Base-by-base conservation (phyloP, 2,329 filamentous ascomycete species). In the Aschersonia sp. region DNA sequence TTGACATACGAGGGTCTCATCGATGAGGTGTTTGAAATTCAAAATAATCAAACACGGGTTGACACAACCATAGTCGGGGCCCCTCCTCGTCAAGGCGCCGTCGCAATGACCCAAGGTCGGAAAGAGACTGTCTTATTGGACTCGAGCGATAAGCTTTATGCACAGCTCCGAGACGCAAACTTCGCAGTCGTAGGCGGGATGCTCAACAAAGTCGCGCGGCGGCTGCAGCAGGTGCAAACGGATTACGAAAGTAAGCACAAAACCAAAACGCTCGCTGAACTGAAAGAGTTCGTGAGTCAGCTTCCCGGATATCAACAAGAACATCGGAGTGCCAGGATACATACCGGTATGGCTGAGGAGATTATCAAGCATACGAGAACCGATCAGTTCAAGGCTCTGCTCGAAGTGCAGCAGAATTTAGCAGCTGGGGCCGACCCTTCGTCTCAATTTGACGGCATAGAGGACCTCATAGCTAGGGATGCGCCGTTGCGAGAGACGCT, bases 381-480 rank as follows among this genome's bases (percentile, higher is more conserved):
- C 14, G 90, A 97, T 57, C 78, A 85, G 49, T 98, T 98, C 69
- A 86, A 83, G 54, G 84, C 86, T 51, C 71, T 88, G 40, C 72
- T 98, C 2, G 92, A 97, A 67, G 85, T 97, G 5, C 92, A 98
- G 61, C 92, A 98, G 61, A 96, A 94, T 59, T 76, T 97, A 43
- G 89, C 88, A 30, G 89, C 89, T 0, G 90, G 90, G 33, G 81
- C 86, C 8, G 92, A 97, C 61, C 85, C 90, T 6, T 85, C 81
- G 10, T 85, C 85, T 30, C 88, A 97, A 59, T 87, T 95, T 57
- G 87, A 95, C 46, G 79, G 79, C 4, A 89, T 98, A 46, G 89
- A 94, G 63, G 92, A 98, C 62, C 74, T 98, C n/a, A 94, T 98
- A 55, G 83, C 88, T 10, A 83, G 89, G 51, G 84, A 89, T 56